Base-by-base conservation (phyloP, 2,329 filamentous ascomycete genomes). In the Ceratocystis destructans region DNA sequence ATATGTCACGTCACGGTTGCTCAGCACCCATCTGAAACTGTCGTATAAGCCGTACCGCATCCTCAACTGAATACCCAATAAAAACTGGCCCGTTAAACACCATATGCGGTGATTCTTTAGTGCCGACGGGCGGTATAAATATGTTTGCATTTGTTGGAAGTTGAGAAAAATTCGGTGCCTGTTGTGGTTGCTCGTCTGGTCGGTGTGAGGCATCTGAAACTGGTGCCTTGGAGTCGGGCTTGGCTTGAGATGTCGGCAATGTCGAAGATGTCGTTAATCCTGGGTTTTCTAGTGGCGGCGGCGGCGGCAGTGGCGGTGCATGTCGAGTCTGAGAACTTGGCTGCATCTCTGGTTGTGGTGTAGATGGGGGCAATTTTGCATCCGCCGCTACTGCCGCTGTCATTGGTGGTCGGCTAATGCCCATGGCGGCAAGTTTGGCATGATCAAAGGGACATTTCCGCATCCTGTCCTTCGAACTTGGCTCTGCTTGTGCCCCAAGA, bases 31-130 rank as follows among this genome's bases (percentile, higher is more conserved):
- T 57, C 28, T 78, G 79, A 68, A 79, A 81, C 66, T 84, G 80
- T 70, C 88, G 85, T 78, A 95, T 82, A 64, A 95, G 81, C 65
- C 83, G 80, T 28, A 89, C 82, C n/a, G 89, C 88, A 73, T 95
- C 87, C 68, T 95, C 89, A 69, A 90, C 83, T 8, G 87, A 85
- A 72, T 96, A 96, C 0, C 93, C 93, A 71, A 97, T 90, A 72
- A 96, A 96, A 0, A 96, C 91, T 0, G 93, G 93, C 0, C 93
- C 93, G 7, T 89, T 96, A 73, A 96, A 96, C 0, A 95, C 80
- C 83, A 96, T 88, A 71, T 88, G 87, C 8, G 89, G 83, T 8
- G 62, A 17, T 6, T 37, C 41, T 31, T 62, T 22, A 22, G 25
- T 44, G 63, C 55, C 22, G 10, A 48, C 20, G 12, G 15, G 31